Percentiles rank a stretch among this genome's conserved stretches.
Evolutionary conservation across 116 monocot genomes (phyloP).

Genomic region (Papilionanthe hybrid): DNA sequence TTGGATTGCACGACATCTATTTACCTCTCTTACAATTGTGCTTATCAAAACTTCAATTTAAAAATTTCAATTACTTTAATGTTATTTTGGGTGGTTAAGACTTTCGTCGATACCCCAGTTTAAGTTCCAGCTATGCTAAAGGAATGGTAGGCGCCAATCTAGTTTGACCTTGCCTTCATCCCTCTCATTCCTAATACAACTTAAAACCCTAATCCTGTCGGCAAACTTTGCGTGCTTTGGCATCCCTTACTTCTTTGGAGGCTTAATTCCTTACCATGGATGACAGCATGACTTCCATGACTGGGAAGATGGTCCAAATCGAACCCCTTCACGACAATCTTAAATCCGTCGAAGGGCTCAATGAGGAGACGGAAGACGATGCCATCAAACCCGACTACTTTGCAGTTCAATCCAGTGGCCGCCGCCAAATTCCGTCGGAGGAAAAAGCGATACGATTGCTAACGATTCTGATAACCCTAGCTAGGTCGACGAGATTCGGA

Average conservation of each 20-base stretch:
- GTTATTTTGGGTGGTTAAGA: too few relatives aligned
- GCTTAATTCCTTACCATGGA: conserved; percentile 11
- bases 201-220: neutral
- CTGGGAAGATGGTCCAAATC: conserved; percentile 32
- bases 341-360: neutral
- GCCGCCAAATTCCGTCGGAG: neutral
- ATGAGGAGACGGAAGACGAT: conserved; percentile 13
- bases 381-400: conserved; percentile 39
- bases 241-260: too few relatives aligned
- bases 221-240: neutral
- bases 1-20: too few relatives aligned
- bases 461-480: conserved; percentile 28
- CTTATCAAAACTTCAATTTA: too few relatives aligned
- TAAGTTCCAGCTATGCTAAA: too few relatives aligned
- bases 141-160: too few relatives aligned
- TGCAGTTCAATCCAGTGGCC: conserved; percentile 19
- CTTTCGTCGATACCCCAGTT: too few relatives aligned
- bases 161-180: too few relatives aligned
- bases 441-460: conserved; percentile 8
- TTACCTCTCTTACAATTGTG: too few relatives aligned
- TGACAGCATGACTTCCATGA: conserved; percentile 3
- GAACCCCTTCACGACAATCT: conserved; percentile 6
- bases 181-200: neutral
- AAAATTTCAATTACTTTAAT: too few relatives aligned
- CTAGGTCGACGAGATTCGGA: conserved; percentile 36